Percentiles rank a stretch among this genome's conserved stretches.
phyloP scores from a whole-genome alignment of 2,329 filamentous ascomycete species.

The Aureobasidium sp. region DNA sequence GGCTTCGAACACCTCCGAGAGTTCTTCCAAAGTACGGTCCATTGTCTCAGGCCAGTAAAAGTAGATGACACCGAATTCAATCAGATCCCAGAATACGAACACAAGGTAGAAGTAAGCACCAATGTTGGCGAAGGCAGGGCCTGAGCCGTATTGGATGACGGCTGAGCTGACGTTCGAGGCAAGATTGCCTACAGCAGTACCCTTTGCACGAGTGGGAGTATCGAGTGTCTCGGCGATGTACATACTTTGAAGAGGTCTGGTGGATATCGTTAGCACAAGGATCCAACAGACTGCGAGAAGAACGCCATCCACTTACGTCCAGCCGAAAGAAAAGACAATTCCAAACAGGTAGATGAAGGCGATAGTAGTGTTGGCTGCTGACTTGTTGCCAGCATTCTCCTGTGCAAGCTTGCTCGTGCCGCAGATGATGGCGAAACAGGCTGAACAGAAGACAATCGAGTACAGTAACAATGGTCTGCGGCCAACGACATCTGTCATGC shows the following conservation, averaged over 20 bases:
- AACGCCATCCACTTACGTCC: conserved; percentile 13
- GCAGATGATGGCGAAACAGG: conserved; percentile 16
- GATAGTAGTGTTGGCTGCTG: conserved; percentile 15
- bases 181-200: conserved; percentile 35
- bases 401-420: conserved; percentile 1
- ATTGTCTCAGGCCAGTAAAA: conserved; percentile 33
- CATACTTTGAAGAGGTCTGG: conserved; percentile 26
- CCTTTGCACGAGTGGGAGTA: conserved; percentile 25
- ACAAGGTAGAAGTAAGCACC: conserved; percentile 21
- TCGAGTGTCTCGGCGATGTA: conserved; percentile 16
- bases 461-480: conserved; percentile 25
- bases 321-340: conserved; percentile 26
- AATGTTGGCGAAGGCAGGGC: conserved; percentile 19
- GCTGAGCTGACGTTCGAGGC: conserved; percentile 28
- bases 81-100: conserved; percentile 25
- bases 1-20: conserved; percentile 34
- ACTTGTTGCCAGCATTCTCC: not conserved
- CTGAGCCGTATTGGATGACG: conserved; percentile 18
- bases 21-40: conserved; percentile 36
- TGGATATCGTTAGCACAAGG: not conserved
- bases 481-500: conserved; percentile 25
- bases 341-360: conserved; percentile 27
- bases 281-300: too few relatives aligned
- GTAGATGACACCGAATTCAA: conserved; percentile 27
- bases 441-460: conserved; percentile 20